Evolutionary conservation across 2,329 filamentous ascomycete genomes (phyloP), one percentile per base, ranked within the genome.

Genomic region (Arthrobotrys entomopaga): DNA sequence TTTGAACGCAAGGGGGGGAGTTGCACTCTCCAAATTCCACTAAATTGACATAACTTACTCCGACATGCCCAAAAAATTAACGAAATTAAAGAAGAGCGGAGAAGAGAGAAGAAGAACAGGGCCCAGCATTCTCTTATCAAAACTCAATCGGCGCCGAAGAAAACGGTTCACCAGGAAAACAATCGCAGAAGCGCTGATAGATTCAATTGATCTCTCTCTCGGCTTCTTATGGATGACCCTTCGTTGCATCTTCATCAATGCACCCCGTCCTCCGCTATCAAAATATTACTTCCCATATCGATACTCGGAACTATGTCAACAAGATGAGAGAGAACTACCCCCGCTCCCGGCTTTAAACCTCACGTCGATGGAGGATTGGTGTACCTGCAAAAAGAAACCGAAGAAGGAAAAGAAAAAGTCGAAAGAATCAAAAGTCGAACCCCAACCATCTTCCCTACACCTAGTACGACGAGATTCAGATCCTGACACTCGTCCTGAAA

Each of bases 201-300:
- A 57, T 42, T 34, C 34, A 2, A 3, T 57, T 15, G 53, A 57
- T 16, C 34, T 57, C 5, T 42, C 53, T 16, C 53, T 57, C 1
- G 53, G 53, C 8, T 43, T 57, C 3, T 34, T 57, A 3, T 57
- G 53, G 53, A 57, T 57, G 53, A 57, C 53, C 15, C 22, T 57
- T 0, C 53, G 53, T 38, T 57, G 53, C 20, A 43, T 57, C 34
- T 57, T 57, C 20, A 57, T 57, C 53, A 57, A 57, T 16, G 40
- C 53, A 3, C 53, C 53, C 5, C 53, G 53, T 20, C 53, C 53
- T 1, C 53, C 53, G 3, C 10, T 43, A 15, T 34, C 53, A 22
- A 42, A 57, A 43, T 57, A 57, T 11, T 34, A 57, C 24, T 57
- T 57, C 53, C 53, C 53, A 1, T 57, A 57, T 40, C 15, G 53